Conservation (phyloP, 1,139 yeast genomes). For the Candida freyschussii region DNA sequence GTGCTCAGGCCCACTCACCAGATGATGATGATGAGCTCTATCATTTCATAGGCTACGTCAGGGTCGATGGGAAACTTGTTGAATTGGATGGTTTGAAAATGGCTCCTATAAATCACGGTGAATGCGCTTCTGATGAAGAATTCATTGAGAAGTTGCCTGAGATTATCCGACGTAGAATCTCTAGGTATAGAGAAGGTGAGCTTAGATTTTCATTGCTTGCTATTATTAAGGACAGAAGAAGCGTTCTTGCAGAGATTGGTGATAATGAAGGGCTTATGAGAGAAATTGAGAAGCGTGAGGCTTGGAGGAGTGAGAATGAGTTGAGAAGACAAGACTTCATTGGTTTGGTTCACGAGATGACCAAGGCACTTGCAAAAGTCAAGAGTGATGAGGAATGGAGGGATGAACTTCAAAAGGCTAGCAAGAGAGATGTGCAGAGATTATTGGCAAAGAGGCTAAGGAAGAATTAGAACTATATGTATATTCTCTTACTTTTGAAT, state of each 20-base stretch:
- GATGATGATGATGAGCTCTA: constrained; percentile 51
- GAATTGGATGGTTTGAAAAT: constrained; percentile 64
- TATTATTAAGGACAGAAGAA: constrained; percentile 48
- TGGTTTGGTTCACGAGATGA: constrained; percentile 45
- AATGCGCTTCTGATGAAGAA: constrained; percentile 36
- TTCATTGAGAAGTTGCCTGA: constrained; percentile 41
- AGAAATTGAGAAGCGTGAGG: constrained; percentile 34
- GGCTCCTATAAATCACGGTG: constrained; percentile 53
- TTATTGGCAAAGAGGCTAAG: constrained; percentile 1
- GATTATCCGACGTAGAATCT: constrained; percentile 45
- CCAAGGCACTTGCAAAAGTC: constrained; percentile 36
- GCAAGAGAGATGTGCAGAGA: constrained; percentile 7
- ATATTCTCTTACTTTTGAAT: no score
- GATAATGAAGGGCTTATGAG: constrained; percentile 34
- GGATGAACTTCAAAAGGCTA: constrained; percentile 31
- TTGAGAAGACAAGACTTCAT: constrained; percentile 54
- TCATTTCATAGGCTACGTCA: constrained; percentile 58
- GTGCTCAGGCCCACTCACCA: constrained; percentile 27
- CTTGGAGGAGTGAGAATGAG: constrained; percentile 38
- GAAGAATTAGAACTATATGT: constrained; percentile 1
- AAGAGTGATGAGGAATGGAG: constrained; percentile 45
- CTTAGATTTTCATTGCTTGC: constrained; percentile 58
- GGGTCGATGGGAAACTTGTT: constrained; percentile 44
- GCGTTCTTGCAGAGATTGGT: constrained; percentile 33
- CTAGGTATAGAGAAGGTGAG: constrained; percentile 43